Percentiles rank a stretch among this genome's conserved stretches.
These are phyloP conservation scores for Colletotrichum lupini DNA, from an alignment of 2,329 filamentous ascomycete species.

Conservation along the genomic window DNA sequence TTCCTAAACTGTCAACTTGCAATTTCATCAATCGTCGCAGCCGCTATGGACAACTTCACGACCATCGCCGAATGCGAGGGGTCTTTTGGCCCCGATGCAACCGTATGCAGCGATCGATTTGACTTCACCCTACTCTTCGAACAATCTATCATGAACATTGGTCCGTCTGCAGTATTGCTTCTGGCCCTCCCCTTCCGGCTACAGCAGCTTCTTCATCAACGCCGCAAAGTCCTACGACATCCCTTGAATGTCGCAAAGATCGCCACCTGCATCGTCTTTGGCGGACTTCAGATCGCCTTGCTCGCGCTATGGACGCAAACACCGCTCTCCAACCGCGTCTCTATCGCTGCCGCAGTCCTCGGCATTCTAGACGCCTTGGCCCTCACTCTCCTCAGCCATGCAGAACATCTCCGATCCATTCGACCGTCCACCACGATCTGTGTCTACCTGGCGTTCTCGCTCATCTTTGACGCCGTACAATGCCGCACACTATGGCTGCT, in stretches of 20 bases:
- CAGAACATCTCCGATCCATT: constrained; percentile 47
- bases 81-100: constrained; percentile 39
- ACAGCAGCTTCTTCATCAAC: constrained; percentile 39
- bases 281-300: constrained; percentile 40
- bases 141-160: constrained; percentile 47
- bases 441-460: constrained; percentile 43
- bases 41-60: constrained; percentile 21
- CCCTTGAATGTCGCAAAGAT: constrained; percentile 37
- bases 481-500: constrained; percentile 47
- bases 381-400: constrained; percentile 43
- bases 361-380: constrained; percentile 42
- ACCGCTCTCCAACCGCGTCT: constrained; percentile 41
- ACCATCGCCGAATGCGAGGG: constrained; percentile 24
- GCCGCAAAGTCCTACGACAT: constrained; percentile 41
- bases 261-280: constrained; percentile 8
- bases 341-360: constrained; percentile 43
- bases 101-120: constrained; percentile 51
- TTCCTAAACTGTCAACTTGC: neutral
- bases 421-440: constrained; percentile 46
- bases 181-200: constrained; percentile 46
- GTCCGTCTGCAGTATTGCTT: constrained; percentile 44
- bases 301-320: constrained; percentile 41
- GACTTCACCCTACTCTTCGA: constrained; percentile 64
- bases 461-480: constrained; percentile 46
- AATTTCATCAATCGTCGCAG: neutral